Conservation (phyloP, 176 grass and related monocot species). For the Zoysia pacifica region DNA sequence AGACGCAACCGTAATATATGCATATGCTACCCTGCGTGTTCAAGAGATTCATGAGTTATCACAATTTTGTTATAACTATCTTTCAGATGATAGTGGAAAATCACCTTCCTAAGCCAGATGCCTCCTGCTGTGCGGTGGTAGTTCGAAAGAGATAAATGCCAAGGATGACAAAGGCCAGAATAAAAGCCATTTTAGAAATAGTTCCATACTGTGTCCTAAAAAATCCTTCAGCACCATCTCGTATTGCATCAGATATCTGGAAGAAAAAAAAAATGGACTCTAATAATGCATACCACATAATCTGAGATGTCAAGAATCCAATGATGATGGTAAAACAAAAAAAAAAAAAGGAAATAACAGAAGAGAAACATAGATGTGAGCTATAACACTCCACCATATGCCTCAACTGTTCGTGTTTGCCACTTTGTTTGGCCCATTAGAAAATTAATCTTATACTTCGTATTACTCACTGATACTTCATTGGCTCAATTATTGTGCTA, state of each 20-base stretch:
- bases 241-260: conserved; percentile 98
- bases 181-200: conserved; percentile 94
- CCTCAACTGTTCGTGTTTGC: neutral
- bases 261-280: conserved; percentile 17
- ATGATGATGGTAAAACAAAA: conserved; percentile 8
- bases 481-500: neutral
- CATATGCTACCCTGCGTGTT: conserved; percentile 67
- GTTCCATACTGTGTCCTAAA: conserved; percentile 97
- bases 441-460: neutral
- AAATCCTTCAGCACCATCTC: conserved; percentile 98
- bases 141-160: conserved; percentile 95
- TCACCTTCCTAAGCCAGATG: conserved; percentile 87
- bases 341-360: conserved; percentile 15
- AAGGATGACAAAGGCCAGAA: conserved; percentile 93
- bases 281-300: conserved; percentile 11
- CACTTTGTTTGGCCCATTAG: neutral
- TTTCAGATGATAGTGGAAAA: conserved; percentile 7
- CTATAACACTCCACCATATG: neutral
- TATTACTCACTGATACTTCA: neutral
- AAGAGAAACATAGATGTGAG: conserved; percentile 18
- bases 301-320: conserved; percentile 22
- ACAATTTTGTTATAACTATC: neutral
- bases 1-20: conserved; percentile 89
- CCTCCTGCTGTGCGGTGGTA: conserved; percentile 84
- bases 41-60: conserved; percentile 33